Evolutionary conservation across 1,284 basidiomycete genomes (phyloP).

Genomic region (Pseudozyma sp.): DNA sequence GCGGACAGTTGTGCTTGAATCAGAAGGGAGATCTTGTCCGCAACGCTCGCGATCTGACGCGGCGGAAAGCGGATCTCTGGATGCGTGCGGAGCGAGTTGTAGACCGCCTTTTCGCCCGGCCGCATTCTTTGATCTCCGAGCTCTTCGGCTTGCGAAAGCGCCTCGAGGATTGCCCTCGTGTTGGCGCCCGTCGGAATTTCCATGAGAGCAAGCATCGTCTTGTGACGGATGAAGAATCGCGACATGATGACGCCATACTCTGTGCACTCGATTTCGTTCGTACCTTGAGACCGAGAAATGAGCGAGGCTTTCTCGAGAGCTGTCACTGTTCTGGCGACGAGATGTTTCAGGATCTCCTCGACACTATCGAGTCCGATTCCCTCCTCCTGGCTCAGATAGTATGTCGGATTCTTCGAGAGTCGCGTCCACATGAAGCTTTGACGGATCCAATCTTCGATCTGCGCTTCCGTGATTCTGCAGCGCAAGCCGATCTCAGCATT

Average conservation of each 20-base stretch:
- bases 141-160: constrained; percentile 62
- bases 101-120: constrained; percentile 66
- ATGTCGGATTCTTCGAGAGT: constrained; percentile 53
- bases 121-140: constrained; percentile 65
- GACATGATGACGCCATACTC: constrained; percentile 58
- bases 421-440: constrained; percentile 49
- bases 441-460: constrained; percentile 45
- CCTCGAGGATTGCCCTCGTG: constrained; percentile 38
- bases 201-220: constrained; percentile 52
- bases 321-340: constrained; percentile 31
- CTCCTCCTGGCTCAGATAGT: constrained; percentile 43
- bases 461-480: constrained; percentile 13
- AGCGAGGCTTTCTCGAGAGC: constrained; percentile 35
- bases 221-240: constrained; percentile 52
- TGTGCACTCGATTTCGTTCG: constrained; percentile 33
- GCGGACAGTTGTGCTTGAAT: constrained; percentile 54
- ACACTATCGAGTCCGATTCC: constrained; percentile 35
- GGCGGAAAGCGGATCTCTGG: constrained; percentile 61
- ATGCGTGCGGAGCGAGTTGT: constrained; percentile 27
- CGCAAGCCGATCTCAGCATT: constrained; percentile 57
- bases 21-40: constrained; percentile 59
- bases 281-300: constrained; percentile 11
- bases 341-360: constrained; percentile 40
- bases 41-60: constrained; percentile 31
- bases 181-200: constrained; percentile 18